Evolutionary conservation across 257 asterid species (phyloP).

Genomic region (Solanum peruvianum): DNA sequence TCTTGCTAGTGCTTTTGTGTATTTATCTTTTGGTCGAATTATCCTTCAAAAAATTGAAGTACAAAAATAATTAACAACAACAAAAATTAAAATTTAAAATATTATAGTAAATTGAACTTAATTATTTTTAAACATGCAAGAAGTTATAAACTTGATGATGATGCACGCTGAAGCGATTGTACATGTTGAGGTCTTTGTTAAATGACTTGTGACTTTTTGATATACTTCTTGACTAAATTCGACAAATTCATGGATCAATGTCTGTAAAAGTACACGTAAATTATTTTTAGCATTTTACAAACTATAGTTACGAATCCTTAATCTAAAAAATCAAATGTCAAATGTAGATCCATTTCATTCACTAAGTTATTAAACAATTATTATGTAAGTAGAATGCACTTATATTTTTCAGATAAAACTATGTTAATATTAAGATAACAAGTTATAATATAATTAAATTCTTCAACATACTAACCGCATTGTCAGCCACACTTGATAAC

Average conservation of each 20-base stretch:
- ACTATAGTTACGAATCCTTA: not conserved
- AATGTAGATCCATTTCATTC: not conserved
- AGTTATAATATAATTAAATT: not conserved
- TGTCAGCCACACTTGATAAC: no score
- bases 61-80: not conserved
- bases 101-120: not conserved
- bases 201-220: not conserved
- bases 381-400: not conserved
- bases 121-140: not conserved
- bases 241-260: accelerated
- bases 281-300: not conserved
- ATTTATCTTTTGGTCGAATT: not conserved
- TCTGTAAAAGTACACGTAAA: not conserved
- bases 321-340: not conserved
- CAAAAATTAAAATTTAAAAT: not conserved
- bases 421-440: not conserved
- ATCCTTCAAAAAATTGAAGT: not conserved
- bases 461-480: no score
- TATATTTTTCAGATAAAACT: not conserved
- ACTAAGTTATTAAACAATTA: not conserved
- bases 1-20: not conserved
- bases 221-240: not conserved
- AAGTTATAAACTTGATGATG: no score
- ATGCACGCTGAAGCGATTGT: not conserved
- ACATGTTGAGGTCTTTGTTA: no score